A percentile compares a stretch with the other conserved stretches of the same genome.
phyloP scores from a whole-genome alignment of 139 green algal genomes.

The Tetraselmis chui region DNA sequence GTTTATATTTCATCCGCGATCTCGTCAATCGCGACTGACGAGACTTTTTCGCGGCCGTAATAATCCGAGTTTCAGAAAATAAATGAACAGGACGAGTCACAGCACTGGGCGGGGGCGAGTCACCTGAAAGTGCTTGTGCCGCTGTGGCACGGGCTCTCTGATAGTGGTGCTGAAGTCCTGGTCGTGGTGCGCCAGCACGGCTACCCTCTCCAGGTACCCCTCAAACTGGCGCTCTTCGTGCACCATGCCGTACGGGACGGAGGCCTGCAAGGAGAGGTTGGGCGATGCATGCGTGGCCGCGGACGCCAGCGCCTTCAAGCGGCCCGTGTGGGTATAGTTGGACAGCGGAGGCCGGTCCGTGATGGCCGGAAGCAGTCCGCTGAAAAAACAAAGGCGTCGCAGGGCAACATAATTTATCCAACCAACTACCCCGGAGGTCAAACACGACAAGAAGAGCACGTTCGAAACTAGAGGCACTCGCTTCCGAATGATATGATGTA shows the following conservation, averaged over 20 bases:
- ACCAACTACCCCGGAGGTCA: too few species aligned
- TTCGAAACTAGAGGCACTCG: too few species aligned
- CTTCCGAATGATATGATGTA: too few species aligned
- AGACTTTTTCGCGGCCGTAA: too few species aligned
- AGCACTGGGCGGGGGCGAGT: too few species aligned
- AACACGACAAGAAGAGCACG: too few species aligned
- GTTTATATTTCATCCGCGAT: too few species aligned
- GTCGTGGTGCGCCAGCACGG: neutral
- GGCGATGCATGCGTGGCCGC: neutral
- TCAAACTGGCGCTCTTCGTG: neutral
- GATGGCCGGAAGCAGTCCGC: neutral
- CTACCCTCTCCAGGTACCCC: neutral
- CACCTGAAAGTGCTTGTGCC: neutral
- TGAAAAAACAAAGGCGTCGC: too few species aligned
- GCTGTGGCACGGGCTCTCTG: neutral
- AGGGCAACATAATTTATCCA: too few species aligned
- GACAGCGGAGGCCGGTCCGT: neutral
- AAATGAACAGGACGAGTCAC: too few species aligned
- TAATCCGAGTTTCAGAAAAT: too few species aligned
- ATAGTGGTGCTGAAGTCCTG: neutral
- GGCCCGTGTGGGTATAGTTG: neutral
- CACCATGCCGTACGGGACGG: neutral
- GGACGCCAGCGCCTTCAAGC: neutral
- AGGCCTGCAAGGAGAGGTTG: neutral
- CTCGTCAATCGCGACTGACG: too few species aligned